Conservation (phyloP, 2,329 filamentous ascomycete species). For the Hortaea sp. region DNA sequence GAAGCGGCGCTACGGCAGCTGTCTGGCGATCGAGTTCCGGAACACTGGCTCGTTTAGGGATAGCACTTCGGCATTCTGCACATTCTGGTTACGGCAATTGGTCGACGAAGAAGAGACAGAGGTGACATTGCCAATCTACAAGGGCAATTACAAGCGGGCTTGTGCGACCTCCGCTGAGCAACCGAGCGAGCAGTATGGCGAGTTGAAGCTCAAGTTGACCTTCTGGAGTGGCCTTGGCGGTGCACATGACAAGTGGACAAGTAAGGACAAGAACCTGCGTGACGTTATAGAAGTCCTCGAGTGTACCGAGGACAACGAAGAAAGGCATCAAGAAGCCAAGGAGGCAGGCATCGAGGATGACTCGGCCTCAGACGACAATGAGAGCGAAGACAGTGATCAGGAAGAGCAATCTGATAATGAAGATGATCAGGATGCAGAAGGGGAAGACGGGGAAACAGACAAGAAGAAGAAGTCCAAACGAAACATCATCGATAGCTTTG, state of each 20-base stretch:
- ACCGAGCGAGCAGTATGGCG: conserved; percentile 49
- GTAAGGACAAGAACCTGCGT: conserved; percentile 43
- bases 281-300: conserved; percentile 57
- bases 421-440: background rate
- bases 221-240: conserved; percentile 54
- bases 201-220: conserved; percentile 46
- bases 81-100: conserved; percentile 62
- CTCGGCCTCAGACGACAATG: conserved; percentile 9
- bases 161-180: conserved; percentile 39
- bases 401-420: background rate
- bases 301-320: conserved; percentile 48
- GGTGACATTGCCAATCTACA: conserved; percentile 54
- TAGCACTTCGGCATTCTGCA: conserved; percentile 50
- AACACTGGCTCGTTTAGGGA: conserved; percentile 40
- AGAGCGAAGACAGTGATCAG: background rate
- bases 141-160: conserved; percentile 50
- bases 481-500: conserved; percentile 40
- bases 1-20: conserved; percentile 49
- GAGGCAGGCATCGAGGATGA: conserved; percentile 12
- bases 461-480: conserved; percentile 17
- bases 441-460: conserved; percentile 1
- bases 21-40: conserved; percentile 50
- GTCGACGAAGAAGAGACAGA: conserved; percentile 55
- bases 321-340: conserved; percentile 24
- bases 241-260: conserved; percentile 48